These are phyloP conservation scores for Candida arabinofermentans DNA, from an alignment of 805 yeast species.

Conservation along the genomic window DNA sequence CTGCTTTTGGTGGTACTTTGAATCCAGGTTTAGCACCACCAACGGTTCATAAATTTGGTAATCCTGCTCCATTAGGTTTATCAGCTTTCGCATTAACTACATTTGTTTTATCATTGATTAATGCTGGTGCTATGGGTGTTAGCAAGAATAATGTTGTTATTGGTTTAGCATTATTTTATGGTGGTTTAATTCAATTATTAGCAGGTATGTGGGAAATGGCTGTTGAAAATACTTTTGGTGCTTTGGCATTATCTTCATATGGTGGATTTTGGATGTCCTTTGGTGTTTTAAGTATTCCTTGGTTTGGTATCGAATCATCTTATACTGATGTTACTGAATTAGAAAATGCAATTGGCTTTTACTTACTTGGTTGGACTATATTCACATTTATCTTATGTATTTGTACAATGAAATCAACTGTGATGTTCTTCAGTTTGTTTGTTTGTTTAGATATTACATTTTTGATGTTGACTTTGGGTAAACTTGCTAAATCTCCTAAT, in stretches of 20 bases:
- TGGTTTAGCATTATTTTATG: constrained; percentile 66
- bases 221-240: constrained; percentile 75
- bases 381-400: constrained; percentile 56
- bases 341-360: constrained; percentile 53
- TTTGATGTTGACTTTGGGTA: constrained; percentile 46
- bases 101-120: constrained; percentile 59
- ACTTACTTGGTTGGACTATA: constrained; percentile 58
- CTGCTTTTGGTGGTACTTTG: constrained; percentile 81
- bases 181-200: constrained; percentile 65
- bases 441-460: constrained; percentile 51
- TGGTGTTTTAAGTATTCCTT: constrained; percentile 59
- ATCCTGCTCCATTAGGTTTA: constrained; percentile 74
- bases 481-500: constrained; percentile 40
- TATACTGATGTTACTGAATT: constrained; percentile 40
- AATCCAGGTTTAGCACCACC: constrained; percentile 64
- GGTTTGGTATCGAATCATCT: constrained; percentile 54
- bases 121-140: constrained; percentile 67
- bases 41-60: constrained; percentile 58
- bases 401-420: constrained; percentile 54
- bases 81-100: constrained; percentile 68
- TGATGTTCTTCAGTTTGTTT: constrained; percentile 50
- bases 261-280: constrained; percentile 80
- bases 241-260: constrained; percentile 53
- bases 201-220: constrained; percentile 78
- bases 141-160: constrained; percentile 56